A percentile compares a stretch with the other conserved stretches of the same genome.
Evolutionary conservation across 306 rosid genomes (phyloP).

Genomic region (Cucurbita maxima): DNA sequence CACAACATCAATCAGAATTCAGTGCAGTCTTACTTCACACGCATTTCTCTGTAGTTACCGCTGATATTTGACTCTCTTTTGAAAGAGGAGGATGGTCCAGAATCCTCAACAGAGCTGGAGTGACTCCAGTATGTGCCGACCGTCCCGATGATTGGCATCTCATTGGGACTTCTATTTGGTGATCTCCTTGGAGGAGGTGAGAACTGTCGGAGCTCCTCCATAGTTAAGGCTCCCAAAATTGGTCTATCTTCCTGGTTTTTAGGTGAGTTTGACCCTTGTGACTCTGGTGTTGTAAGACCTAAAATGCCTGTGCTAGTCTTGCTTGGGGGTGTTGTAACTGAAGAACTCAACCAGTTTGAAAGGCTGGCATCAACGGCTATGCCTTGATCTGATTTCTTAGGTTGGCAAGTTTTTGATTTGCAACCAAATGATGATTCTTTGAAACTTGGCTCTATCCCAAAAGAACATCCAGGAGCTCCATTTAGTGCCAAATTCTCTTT

Average conservation of each 20-base stretch:
- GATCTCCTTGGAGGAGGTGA: conserved; percentile 64
- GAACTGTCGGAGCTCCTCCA: conserved; percentile 66
- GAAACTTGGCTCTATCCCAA: neutral
- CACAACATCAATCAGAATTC: neutral
- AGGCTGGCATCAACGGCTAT: conserved; percentile 77
- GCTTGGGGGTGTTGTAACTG: conserved; percentile 32
- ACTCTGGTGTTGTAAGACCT: conserved; percentile 25
- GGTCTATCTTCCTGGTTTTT: conserved; percentile 69
- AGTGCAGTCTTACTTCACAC: neutral
- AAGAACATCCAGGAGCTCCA: conserved; percentile 24
- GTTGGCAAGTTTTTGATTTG: conserved; percentile 22
- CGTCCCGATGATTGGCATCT: conserved; percentile 67
- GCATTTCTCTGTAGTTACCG: conserved; percentile 34
- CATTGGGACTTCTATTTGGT: conserved; percentile 50
- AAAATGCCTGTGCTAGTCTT: conserved; percentile 16
- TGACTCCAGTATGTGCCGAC: conserved; percentile 66
- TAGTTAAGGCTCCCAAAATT: conserved; percentile 67
- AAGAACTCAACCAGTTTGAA: conserved; percentile 67
- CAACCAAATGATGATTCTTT: conserved; percentile 27
- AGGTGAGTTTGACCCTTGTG: conserved; percentile 46
- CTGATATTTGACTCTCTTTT: conserved; percentile 72
- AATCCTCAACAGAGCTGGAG: conserved; percentile 20
- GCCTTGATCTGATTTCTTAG: conserved; percentile 35
- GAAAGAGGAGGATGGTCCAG: conserved; percentile 36
- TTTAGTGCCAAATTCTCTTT: conserved; percentile 39